Conservation (phyloP, 2,329 filamentous ascomycete species). For the Mycogone perniciosa region DNA sequence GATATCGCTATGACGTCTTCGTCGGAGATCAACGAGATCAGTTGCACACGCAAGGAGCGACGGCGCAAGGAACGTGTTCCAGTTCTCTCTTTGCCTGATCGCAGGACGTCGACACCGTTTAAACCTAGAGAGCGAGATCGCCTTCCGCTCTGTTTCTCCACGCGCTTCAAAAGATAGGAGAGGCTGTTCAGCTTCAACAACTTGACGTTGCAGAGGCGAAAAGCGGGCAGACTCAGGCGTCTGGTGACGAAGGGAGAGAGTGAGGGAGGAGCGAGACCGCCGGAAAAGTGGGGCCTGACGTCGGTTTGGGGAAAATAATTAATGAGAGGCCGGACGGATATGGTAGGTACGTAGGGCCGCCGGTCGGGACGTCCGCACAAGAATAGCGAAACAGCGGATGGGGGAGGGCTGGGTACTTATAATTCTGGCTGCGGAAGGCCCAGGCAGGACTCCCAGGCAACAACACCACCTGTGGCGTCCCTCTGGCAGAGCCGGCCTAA, state of each 20-base stretch:
- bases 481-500: conserved; percentile 33
- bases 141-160: conserved; percentile 10
- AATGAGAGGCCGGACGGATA: conserved; percentile 39
- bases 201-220: conserved; percentile 11
- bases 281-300: conserved; percentile 17
- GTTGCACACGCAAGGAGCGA: conserved; percentile 28
- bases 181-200: conserved; percentile 12
- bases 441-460: conserved; percentile 37
- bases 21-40: conserved; percentile 31
- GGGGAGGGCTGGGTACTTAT: conserved; percentile 52
- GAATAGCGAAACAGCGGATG: conserved; percentile 42
- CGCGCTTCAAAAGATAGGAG: conserved; percentile 12
- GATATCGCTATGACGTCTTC: conserved; percentile 28
- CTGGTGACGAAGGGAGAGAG: conserved; percentile 16
- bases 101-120: conserved; percentile 23
- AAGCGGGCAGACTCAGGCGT: conserved; percentile 11
- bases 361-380: conserved; percentile 52
- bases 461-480: conserved; percentile 39
- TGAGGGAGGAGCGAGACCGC: conserved; percentile 19
- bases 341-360: conserved; percentile 46
- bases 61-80: conserved; percentile 36
- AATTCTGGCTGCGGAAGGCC: conserved; percentile 40
- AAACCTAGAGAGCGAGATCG: conserved; percentile 13
- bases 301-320: conserved; percentile 27
- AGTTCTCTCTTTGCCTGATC: conserved; percentile 31